These are phyloP conservation scores for Teratosphaeria nubilosa DNA, from an alignment of 2,329 filamentous ascomycete genomes.

Conservation along the genomic window DNA sequence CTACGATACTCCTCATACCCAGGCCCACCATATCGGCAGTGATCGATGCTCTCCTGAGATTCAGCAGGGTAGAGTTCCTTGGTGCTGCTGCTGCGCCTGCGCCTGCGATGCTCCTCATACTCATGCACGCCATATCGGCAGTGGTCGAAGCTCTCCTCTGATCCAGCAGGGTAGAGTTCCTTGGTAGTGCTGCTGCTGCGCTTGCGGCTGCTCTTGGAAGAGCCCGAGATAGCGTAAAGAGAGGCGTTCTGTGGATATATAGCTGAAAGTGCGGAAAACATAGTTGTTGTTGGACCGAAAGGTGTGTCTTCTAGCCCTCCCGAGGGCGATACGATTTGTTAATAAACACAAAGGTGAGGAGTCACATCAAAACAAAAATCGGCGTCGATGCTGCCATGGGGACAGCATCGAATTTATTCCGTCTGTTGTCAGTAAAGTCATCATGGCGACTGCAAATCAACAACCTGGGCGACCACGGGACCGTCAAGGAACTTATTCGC, in stretches of 20 bases:
- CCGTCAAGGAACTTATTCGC: neutral
- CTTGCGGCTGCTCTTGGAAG: neutral
- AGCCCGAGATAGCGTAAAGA: neutral
- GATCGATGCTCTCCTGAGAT: neutral
- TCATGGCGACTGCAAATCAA: neutral
- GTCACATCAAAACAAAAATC: neutral
- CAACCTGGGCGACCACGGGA: neutral
- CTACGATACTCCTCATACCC: neutral
- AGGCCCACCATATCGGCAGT: constrained; percentile 4
- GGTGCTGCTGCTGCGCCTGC: neutral
- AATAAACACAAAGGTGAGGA: neutral
- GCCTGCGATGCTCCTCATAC: neutral
- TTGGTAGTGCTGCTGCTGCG: neutral
- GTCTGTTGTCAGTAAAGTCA: neutral
- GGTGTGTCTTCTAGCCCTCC: neutral
- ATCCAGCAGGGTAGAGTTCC: neutral
- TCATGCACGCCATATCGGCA: constrained; percentile 3
- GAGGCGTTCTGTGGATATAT: neutral
- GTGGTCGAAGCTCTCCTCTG: neutral
- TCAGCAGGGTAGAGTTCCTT: neutral
- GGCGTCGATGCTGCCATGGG: neutral
- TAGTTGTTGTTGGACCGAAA: neutral
- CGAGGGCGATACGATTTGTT: neutral
- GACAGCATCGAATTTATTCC: too few species aligned
- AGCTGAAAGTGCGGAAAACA: neutral